Evolutionary conservation across 1,139 yeast species (phyloP).

Genomic region (Diutina mesorugosa): DNA sequence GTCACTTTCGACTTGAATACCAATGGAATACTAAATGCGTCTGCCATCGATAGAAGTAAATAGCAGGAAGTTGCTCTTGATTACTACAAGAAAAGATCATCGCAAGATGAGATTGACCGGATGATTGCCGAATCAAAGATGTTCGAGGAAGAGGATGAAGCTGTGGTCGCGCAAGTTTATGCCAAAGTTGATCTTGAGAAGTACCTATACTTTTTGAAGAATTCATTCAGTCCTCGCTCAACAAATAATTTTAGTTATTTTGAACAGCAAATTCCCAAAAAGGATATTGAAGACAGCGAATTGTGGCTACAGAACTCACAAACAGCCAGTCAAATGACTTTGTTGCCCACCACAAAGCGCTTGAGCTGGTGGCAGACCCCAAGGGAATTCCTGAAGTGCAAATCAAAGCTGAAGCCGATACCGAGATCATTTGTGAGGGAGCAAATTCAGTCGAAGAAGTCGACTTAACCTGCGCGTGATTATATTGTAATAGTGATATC

Average conservation of each 20-base stretch:
- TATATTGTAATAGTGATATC: no score
- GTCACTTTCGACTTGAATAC: slow-evolving; percentile 1
- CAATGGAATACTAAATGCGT: background rate
- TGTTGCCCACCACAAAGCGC: slow-evolving; percentile 84
- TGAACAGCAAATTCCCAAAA: slow-evolving; percentile 80
- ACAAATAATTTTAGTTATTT: slow-evolving; percentile 76
- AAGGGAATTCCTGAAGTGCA: slow-evolving; percentile 20
- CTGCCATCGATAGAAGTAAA: slow-evolving; percentile 1
- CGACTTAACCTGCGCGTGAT: no score
- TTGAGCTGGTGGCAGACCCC: slow-evolving; percentile 78
- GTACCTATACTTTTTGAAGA: slow-evolving; percentile 59
- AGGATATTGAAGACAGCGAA: slow-evolving; percentile 76
- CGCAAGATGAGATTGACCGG: slow-evolving; percentile 85
- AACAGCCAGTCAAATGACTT: slow-evolving; percentile 78
- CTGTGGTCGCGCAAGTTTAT: background rate
- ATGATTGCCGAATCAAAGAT: slow-evolving; percentile 36
- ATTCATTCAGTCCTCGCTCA: slow-evolving; percentile 20
- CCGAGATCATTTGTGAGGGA: no score
- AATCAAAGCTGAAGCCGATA: no score
- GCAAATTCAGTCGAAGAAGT: no score
- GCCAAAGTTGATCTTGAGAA: slow-evolving; percentile 68
- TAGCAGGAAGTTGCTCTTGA: slow-evolving; percentile 88
- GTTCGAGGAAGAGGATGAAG: background rate
- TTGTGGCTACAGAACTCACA: slow-evolving; percentile 77
- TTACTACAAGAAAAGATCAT: slow-evolving; percentile 93